Base-by-base conservation (phyloP, 2,329 filamentous ascomycete genomes). In the Trichophyton rubrum region DNA sequence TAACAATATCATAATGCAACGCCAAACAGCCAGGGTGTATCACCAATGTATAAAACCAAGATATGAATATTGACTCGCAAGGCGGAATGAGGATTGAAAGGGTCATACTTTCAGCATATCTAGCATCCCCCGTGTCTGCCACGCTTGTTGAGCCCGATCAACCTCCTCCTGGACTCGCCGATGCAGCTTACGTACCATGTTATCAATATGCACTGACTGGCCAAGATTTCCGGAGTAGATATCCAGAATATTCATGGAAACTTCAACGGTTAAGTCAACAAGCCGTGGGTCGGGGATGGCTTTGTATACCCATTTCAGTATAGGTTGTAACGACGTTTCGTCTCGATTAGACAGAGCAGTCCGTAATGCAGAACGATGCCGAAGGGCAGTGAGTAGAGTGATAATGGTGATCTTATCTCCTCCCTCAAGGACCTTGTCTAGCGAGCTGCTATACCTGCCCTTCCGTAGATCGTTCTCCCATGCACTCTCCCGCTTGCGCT, bases 401-500 rank as follows among this genome's bases (percentile, higher is more conserved):
- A 96, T 80, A 56, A 88, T 77, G 1, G 84, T 78, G 22, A 82
- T 79, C 71, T 85, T 80, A 64, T 85, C 80, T 8, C 73, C 67
- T 11, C 77, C 74, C 64, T 83, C 79, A 9, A 99, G 79, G 13
- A 91, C 90, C 58, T 83, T 78, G 73, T 97, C 92, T 30, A 99
- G 78, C 1, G 93, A 90, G 35, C 82, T 79, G 2, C 80, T 80
- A 72, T 93, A 97, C 62, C 85, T 82, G 9, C 86, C 90, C 68
- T 87, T 85, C 58, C 91, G 85, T 61, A 97, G 80, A 65, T 89
- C 85, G 62, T 81, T 79, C 72, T 96, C 91, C 92, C 93, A 99
- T 4, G 76, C 69, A 55, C 85, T 84, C 66, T 88, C 82, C 68
- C 83, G 85, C 71, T 84, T 86, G 58, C 78, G 77, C 69, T 82